Conservation (phyloP, 495 filamentous ascomycete species). For the Hyaloscypha variabilis region DNA sequence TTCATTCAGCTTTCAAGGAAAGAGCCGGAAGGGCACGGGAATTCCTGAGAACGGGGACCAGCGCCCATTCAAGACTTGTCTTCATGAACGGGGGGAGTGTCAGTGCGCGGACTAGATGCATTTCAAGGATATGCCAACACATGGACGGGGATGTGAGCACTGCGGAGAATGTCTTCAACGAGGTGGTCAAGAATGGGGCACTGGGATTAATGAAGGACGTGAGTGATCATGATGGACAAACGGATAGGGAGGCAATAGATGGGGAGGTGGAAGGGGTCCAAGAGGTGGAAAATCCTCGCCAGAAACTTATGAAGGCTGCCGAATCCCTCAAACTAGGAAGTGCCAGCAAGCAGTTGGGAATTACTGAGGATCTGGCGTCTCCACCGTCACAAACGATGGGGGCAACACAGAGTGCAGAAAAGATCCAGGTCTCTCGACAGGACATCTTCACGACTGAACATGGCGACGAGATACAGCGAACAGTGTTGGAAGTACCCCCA, state of each 20-base stretch:
- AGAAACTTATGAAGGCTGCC: slow-evolving; percentile 50
- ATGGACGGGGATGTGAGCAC: slow-evolving; percentile 41
- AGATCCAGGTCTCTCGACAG: neutral
- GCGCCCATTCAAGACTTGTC: slow-evolving; percentile 45
- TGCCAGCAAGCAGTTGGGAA: neutral
- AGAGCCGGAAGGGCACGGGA: slow-evolving; percentile 44
- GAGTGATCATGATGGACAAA: slow-evolving; percentile 7
- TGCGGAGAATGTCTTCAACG: slow-evolving; percentile 46
- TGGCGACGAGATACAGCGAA: slow-evolving; percentile 18
- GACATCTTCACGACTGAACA: neutral
- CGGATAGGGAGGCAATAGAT: slow-evolving; percentile 9
- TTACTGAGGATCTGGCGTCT: neutral
- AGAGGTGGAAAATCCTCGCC: slow-evolving; percentile 37
- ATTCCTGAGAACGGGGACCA: slow-evolving; percentile 45
- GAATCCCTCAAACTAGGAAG: slow-evolving; percentile 37
- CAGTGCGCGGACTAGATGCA: slow-evolving; percentile 45
- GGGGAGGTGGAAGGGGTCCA: neutral
- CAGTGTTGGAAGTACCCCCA: slow-evolving; percentile 10
- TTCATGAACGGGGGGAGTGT: slow-evolving; percentile 55
- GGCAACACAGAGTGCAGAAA: neutral
- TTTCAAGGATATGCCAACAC: slow-evolving; percentile 44
- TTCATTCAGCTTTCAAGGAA: slow-evolving; percentile 42
- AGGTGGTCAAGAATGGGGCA: slow-evolving; percentile 45
- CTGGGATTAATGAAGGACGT: slow-evolving; percentile 34
- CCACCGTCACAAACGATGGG: neutral